These are phyloP conservation scores for Hibiscus tridactylites DNA, from an alignment of 345 rosid species.

Conservation along the genomic window DNA sequence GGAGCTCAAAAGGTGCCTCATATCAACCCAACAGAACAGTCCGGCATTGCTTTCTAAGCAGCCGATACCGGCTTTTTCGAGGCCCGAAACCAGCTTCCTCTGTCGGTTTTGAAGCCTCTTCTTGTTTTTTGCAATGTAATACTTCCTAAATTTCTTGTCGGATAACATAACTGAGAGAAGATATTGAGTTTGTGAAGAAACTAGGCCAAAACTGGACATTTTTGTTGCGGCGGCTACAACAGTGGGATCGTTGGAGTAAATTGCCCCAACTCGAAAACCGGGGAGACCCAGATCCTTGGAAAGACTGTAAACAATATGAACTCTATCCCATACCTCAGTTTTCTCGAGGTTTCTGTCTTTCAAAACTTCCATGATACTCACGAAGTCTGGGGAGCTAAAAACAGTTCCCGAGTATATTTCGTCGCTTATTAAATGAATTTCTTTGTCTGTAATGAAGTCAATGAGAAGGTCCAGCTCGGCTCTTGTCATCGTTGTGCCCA, in stretches of 20 bases:
- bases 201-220: constrained; percentile 80
- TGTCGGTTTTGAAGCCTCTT: constrained; percentile 48
- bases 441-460: constrained; percentile 44
- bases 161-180: constrained; percentile 61
- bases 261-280: constrained; percentile 84
- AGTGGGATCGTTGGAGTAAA: constrained; percentile 59
- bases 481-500: constrained; percentile 65
- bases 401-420: constrained; percentile 81
- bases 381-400: constrained; percentile 52
- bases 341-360: constrained; percentile 39
- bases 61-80: constrained; percentile 47
- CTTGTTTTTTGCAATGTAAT: constrained; percentile 47
- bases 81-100: constrained; percentile 47
- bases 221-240: constrained; percentile 67
- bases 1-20: constrained; percentile 58
- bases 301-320: constrained; percentile 64
- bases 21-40: constrained; percentile 77
- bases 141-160: constrained; percentile 57
- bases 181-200: constrained; percentile 72
- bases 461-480: constrained; percentile 55
- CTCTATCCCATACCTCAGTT: constrained; percentile 38
- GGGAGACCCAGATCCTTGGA: constrained; percentile 80
- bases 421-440: constrained; percentile 65
- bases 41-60: constrained; percentile 62
- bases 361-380: constrained; percentile 58